Evolutionary conservation across 805 yeast species (phyloP), one percentile per base, ranked within the genome.

Genomic region (Wickerhamomyces subpelliculosus): DNA sequence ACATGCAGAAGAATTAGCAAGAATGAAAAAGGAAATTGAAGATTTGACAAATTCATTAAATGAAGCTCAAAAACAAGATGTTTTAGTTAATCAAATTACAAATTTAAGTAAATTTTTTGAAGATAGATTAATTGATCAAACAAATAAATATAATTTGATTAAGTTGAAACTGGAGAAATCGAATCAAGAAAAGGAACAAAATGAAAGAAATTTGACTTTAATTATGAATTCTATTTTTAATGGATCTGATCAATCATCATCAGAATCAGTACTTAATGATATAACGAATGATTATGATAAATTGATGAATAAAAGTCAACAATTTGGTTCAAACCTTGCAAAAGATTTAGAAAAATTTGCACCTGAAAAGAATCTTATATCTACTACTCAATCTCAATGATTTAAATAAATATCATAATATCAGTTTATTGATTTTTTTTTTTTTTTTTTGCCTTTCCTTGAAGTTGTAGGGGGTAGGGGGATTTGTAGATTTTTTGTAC

Each of bases 61-160:
- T 24, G 51, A 49, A 16, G 41, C 42, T 13, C 42, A 42, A 14
- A 49, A 52, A 23, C 49, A 51, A 35, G 54, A 53, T 19, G 46
- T 38, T 11, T 32, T 51, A 18, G 35, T 47, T 8, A 22, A 27
- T 12, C 46, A 47, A 34, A 40, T 53, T 27, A 41, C 48, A 5
- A 51, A 53, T 26, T 39, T 54, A 47, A 46, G 41, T 30, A 45
- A 39, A 32, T 54, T 49, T 36, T 55, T 51, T 35, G 57, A 54
- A 32, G 46, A 55, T 16, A 50, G 55, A 35, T 31, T 57, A 8
- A 40, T 39, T n/a, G 60, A 54, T 32, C 56, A 55, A 30, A 45
- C 46, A 21, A 48, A 46, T 32, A 56, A 57, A 39, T 47, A 54
- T 24, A 37, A 41, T 8, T 27, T 58, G 14, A 21, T 51, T 3